These are phyloP conservation scores for Dothideomycetes sp. DNA, from an alignment of 2,329 filamentous ascomycete genomes.

Conservation along the genomic window DNA sequence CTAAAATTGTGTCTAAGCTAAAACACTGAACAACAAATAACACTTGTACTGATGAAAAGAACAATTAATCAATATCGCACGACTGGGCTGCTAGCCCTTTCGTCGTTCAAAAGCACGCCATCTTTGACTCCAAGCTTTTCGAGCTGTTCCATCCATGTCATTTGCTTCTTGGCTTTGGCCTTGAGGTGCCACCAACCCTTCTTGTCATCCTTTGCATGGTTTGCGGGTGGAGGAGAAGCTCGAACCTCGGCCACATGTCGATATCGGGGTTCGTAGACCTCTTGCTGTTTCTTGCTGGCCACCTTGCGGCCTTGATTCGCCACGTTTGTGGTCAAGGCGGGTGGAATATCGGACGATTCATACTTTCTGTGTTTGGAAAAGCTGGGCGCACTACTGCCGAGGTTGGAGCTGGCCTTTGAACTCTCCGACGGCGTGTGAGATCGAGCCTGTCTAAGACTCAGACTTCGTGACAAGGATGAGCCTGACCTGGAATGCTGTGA, in stretches of 20 bases:
- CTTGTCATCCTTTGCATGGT: slow-evolving; percentile 12
- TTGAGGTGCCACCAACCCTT: slow-evolving; percentile 19
- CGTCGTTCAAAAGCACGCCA: slow-evolving; percentile 28
- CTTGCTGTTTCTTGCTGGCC: slow-evolving; percentile 15
- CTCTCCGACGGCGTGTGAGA: background rate
- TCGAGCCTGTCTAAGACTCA: background rate
- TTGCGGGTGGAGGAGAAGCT: slow-evolving; percentile 8
- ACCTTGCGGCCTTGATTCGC: background rate
- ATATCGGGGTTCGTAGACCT: slow-evolving; percentile 3
- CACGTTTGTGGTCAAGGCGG: slow-evolving; percentile 3
- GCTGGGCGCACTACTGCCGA: background rate
- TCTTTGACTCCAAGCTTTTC: slow-evolving; percentile 29
- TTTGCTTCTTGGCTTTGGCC: slow-evolving; percentile 25
- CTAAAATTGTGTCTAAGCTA: no score
- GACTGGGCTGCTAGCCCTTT: slow-evolving; percentile 18
- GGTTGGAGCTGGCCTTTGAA: background rate
- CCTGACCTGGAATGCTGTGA: background rate
- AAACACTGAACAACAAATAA: no score
- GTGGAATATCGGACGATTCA: slow-evolving; percentile 5
- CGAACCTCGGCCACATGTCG: slow-evolving; percentile 13
- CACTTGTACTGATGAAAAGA: no score
- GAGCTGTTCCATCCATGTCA: slow-evolving; percentile 31
- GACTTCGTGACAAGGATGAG: background rate
- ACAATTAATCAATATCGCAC: slow-evolving; percentile 10
- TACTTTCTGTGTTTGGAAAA: slow-evolving; percentile 7